A percentile compares a stretch with the other conserved stretches of the same genome.
Conservation (phyloP, 2,329 filamentous ascomycete genomes). For the Sclerotinia borealis region DNA sequence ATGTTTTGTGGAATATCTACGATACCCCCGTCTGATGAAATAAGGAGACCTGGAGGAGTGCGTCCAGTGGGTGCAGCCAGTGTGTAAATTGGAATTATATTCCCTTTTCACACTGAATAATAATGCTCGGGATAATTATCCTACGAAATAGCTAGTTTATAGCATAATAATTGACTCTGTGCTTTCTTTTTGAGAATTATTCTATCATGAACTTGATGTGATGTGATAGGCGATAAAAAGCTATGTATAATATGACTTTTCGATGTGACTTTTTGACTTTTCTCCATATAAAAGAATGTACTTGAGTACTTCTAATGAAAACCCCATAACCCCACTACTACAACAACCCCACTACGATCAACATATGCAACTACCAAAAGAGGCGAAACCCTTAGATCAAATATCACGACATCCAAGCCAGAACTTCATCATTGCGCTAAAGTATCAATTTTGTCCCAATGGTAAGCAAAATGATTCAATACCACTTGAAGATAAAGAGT, state of each 20-base stretch:
- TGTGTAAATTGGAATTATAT: neutral
- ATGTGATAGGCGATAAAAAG: too few relatives aligned
- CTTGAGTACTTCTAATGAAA: too few relatives aligned
- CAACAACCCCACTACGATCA: too few relatives aligned
- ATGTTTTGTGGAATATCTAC: constrained; percentile 9
- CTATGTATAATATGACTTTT: too few relatives aligned
- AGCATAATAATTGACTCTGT: neutral
- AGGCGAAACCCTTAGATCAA: neutral
- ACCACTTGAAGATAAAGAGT: too few relatives aligned
- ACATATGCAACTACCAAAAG: neutral
- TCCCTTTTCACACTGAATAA: neutral
- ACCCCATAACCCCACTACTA: neutral
- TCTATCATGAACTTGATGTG: neutral
- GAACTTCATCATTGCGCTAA: constrained; percentile 16
- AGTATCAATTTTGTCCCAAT: neutral
- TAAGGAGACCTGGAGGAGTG: neutral
- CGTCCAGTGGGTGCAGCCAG: constrained; percentile 4
- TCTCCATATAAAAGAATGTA: too few relatives aligned
- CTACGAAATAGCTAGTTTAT: neutral
- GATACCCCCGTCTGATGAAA: constrained; percentile 10
- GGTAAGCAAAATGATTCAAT: too few relatives aligned
- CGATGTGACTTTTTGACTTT: neutral
- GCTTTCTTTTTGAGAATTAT: too few relatives aligned
- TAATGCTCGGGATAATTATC: neutral
- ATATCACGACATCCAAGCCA: constrained; percentile 12